These are phyloP conservation scores for Hamamelis virginiana DNA, from an alignment of 164 flowering plant species.

Conservation along the genomic window DNA sequence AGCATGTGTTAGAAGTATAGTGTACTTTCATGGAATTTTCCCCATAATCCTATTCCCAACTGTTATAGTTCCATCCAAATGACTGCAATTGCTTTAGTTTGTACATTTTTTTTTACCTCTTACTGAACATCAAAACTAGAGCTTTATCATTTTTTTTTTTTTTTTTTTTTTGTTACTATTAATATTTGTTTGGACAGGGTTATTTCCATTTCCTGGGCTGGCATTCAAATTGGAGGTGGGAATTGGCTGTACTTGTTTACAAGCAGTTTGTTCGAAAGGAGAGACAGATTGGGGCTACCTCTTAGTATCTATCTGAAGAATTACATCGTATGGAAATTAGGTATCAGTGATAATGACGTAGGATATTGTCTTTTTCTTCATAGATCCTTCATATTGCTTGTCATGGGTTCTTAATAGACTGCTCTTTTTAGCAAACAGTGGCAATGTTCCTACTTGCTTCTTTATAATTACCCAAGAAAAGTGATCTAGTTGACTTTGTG, in stretches of 20 bases:
- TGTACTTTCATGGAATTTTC: no score
- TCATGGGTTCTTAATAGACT: background rate
- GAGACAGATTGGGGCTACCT: conserved; percentile 1
- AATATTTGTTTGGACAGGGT: conserved; percentile 13
- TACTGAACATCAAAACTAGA: background rate
- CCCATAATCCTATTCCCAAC: no score
- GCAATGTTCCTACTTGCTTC: background rate
- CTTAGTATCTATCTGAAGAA: conserved; percentile 4
- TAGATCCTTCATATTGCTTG: background rate
- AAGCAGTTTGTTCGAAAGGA: conserved; percentile 9
- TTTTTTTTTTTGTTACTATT: no score
- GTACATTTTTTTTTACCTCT: no score
- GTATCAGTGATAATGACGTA: conserved; percentile 3
- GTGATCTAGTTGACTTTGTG: background rate
- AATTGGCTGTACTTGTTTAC: conserved; percentile 7
- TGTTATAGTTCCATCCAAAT: no score
- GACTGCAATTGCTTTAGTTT: no score
- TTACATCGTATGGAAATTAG: background rate
- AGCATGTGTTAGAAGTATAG: no score
- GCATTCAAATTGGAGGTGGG: conserved; percentile 7
- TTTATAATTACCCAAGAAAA: background rate
- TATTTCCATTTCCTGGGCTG: conserved; percentile 7
- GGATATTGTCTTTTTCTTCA: background rate
- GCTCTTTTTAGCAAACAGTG: background rate
- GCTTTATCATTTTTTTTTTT: no score